Conservation (phyloP, 768 basidiomycete genomes). For the Russula abietina region DNA sequence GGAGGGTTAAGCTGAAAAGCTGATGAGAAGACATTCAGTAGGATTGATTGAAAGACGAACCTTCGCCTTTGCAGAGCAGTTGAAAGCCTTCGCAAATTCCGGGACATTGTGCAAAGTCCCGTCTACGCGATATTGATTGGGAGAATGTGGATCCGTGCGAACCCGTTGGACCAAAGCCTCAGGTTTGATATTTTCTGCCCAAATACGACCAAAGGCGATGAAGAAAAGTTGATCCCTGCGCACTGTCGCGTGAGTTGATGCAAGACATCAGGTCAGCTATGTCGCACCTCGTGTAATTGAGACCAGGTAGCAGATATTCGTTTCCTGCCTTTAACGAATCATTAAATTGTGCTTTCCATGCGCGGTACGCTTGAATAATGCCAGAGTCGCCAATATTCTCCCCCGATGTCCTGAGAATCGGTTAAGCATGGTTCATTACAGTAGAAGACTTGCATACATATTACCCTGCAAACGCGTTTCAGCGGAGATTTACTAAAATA, state of each 20-base stretch:
- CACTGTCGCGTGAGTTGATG: background rate
- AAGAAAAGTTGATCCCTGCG: constrained; percentile 89
- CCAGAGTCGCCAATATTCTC: constrained; percentile 90
- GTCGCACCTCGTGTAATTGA: constrained; percentile 62
- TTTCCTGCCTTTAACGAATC: constrained; percentile 50
- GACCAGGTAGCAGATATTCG: constrained; percentile 76
- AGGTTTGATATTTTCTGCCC: constrained; percentile 77
- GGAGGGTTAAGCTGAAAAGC: constrained; percentile 71
- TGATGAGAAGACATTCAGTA: constrained; percentile 3
- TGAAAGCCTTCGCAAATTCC: constrained; percentile 84
- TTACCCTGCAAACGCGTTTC: constrained; percentile 49
- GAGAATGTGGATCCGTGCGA: constrained; percentile 86
- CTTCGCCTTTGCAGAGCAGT: constrained; percentile 70
- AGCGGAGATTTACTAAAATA: constrained; percentile 12
- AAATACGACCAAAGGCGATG: constrained; percentile 82
- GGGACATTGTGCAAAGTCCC: constrained; percentile 85
- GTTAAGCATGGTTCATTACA: background rate
- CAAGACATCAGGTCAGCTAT: background rate
- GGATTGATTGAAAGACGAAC: constrained; percentile 37
- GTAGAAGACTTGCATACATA: constrained; percentile 42
- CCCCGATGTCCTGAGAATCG: constrained; percentile 62
- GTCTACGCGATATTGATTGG: constrained; percentile 69
- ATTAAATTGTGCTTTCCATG: constrained; percentile 79
- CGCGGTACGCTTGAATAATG: constrained; percentile 79
- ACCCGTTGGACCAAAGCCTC: constrained; percentile 75